phyloP scores from a whole-genome alignment of 345 rosid species.

The Hevea brasiliensis region DNA sequence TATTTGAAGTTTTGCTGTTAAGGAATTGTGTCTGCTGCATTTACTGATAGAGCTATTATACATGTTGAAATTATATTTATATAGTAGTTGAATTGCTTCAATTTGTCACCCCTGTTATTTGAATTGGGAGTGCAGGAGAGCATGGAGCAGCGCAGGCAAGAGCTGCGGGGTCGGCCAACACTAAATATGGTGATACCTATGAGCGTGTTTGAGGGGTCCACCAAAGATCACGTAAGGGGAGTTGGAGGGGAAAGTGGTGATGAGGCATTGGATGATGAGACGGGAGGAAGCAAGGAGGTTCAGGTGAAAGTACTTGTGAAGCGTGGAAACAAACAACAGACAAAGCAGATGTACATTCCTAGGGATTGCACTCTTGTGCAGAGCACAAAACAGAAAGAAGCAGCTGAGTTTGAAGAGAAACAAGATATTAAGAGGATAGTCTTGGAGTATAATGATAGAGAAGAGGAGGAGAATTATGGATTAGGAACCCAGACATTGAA shows the following conservation, averaged over 20 bases:
- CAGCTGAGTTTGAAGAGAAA: slow-evolving; percentile 95
- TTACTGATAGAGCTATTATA: too few relatives aligned
- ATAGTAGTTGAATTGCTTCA: neutral
- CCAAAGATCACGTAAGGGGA: slow-evolving; percentile 74
- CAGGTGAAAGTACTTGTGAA: slow-evolving; percentile 96
- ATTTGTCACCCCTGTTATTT: neutral
- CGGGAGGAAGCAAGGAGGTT: slow-evolving; percentile 73
- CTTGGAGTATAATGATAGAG: slow-evolving; percentile 91
- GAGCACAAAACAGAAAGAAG: slow-evolving; percentile 98
- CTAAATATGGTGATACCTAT: slow-evolving; percentile 90
- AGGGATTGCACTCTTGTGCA: slow-evolving; percentile 79
- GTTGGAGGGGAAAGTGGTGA: slow-evolving; percentile 79
- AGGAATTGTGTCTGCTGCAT: too few relatives aligned
- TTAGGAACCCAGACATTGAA: slow-evolving; percentile 65
- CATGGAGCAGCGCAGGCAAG: slow-evolving; percentile 93
- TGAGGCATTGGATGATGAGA: slow-evolving; percentile 67
- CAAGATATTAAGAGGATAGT: slow-evolving; percentile 96
- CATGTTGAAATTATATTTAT: neutral
- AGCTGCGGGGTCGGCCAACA: slow-evolving; percentile 81
- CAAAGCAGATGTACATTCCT: slow-evolving; percentile 89
- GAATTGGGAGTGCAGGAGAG: slow-evolving; percentile 70
- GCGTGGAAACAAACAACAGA: slow-evolving; percentile 95
- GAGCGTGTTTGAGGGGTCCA: slow-evolving; percentile 88
- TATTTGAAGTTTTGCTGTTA: too few relatives aligned
- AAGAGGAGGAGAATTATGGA: slow-evolving; percentile 87